Percentiles rank a stretch among this genome's conserved stretches.
These are phyloP conservation scores for Albophoma yamanashiensis DNA, from an alignment of 2,329 filamentous ascomycete genomes.

Conservation along the genomic window DNA sequence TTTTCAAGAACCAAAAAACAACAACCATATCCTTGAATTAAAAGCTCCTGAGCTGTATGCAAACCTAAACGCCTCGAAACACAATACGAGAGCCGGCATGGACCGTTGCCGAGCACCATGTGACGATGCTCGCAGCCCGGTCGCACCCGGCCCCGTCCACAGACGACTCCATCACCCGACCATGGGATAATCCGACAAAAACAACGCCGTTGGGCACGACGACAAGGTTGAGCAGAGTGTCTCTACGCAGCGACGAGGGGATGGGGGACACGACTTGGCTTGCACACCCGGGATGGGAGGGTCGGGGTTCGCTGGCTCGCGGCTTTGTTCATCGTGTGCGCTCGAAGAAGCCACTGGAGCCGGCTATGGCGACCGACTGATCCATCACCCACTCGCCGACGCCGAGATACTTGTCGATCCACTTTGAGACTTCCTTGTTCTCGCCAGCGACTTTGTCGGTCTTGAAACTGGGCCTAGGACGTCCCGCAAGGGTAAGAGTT, in stretches of 20 bases:
- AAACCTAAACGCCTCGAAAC: neutral
- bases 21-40: neutral
- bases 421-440: constrained; percentile 72
- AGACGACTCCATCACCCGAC: neutral
- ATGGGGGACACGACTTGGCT: neutral
- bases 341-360: constrained; percentile 84
- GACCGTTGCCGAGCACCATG: neutral
- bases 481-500: constrained; percentile 16
- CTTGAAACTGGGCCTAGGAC: constrained; percentile 66
- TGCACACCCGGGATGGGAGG: neutral
- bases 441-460: constrained; percentile 71
- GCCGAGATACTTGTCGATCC: constrained; percentile 88
- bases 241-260: neutral
- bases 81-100: neutral
- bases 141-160: neutral
- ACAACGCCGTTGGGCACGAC: neutral
- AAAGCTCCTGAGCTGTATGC: neutral
- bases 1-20: neutral
- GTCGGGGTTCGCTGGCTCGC: neutral
- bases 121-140: neutral
- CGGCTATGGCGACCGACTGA: constrained; percentile 84
- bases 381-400: constrained; percentile 98
- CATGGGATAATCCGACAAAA: neutral
- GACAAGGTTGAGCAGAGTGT: neutral
- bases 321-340: constrained; percentile 58